These are phyloP conservation scores for Rusavskia elegans DNA, from an alignment of 495 filamentous ascomycete genomes.

Conservation along the genomic window DNA sequence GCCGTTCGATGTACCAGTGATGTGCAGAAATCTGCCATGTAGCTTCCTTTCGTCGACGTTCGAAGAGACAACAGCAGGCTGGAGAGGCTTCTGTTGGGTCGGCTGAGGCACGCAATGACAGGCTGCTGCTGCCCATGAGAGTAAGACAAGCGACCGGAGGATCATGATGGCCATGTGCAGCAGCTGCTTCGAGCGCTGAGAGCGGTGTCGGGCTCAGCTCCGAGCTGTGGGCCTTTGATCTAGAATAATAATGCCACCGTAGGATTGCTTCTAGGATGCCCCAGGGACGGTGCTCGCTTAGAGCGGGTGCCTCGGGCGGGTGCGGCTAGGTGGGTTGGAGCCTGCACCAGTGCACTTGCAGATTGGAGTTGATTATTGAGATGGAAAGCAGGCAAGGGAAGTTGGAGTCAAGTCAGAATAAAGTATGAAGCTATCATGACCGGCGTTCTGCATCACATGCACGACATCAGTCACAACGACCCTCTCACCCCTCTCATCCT, in stretches of 20 bases:
- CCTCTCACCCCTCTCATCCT: background rate
- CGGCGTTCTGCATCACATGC: background rate
- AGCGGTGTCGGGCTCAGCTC: background rate
- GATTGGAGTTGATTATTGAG: too few relatives aligned
- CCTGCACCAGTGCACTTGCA: too few relatives aligned
- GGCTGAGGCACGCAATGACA: background rate
- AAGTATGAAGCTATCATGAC: background rate
- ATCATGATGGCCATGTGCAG: background rate
- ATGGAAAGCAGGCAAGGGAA: background rate
- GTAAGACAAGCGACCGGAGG: background rate
- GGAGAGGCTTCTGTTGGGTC: background rate
- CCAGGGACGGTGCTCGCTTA: background rate
- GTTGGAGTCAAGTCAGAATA: background rate
- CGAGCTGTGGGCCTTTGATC: too few relatives aligned
- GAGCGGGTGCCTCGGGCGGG: too few relatives aligned
- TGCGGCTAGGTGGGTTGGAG: background rate
- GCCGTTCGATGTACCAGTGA: slow-evolving; percentile 54
- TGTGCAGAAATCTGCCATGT: slow-evolving; percentile 80
- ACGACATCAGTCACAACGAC: background rate
- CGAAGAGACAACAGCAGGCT: background rate
- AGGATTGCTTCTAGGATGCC: too few relatives aligned
- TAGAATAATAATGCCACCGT: too few relatives aligned
- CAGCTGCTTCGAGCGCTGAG: background rate
- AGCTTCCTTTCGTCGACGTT: slow-evolving; percentile 21
- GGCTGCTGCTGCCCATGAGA: background rate